A percentile compares a stretch with the other conserved stretches of the same genome.
Conservation (phyloP, 495 filamentous ascomycete genomes). For the Ramalina intermedia region DNA sequence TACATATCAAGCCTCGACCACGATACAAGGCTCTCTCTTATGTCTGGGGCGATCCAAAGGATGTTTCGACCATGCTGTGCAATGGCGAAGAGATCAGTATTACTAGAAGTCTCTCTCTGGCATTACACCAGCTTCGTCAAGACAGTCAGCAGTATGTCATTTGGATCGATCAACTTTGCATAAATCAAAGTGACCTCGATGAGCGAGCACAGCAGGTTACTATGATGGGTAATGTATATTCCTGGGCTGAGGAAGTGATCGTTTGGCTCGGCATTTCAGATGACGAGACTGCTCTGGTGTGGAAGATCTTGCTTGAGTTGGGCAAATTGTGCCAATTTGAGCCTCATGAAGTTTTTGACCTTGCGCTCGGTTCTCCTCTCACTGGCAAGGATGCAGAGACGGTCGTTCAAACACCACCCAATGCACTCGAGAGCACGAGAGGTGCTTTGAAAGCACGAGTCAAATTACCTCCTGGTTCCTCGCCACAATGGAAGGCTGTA, state of each 20-base stretch:
- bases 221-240: slow-evolving; percentile 25
- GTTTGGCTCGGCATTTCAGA: slow-evolving; percentile 23
- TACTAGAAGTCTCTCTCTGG: background rate
- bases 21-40: background rate
- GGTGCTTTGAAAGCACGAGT: background rate
- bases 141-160: background rate
- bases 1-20: background rate
- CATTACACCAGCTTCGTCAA: background rate
- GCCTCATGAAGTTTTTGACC: background rate
- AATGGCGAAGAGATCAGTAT: background rate
- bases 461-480: background rate
- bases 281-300: background rate
- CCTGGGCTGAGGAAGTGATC: slow-evolving; percentile 14
- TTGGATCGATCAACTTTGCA: slow-evolving; percentile 24
- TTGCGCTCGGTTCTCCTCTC: background rate
- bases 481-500: background rate
- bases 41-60: background rate
- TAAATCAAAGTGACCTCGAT: slow-evolving; percentile 22
- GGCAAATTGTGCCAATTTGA: background rate
- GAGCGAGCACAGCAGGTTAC: slow-evolving; percentile 20
- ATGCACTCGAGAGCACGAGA: background rate
- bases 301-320: background rate
- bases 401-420: background rate
- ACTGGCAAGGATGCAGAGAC: background rate
- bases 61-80: background rate